Conservation (phyloP, 106 monocot species). For the Apostasia shenzhenica region DNA sequence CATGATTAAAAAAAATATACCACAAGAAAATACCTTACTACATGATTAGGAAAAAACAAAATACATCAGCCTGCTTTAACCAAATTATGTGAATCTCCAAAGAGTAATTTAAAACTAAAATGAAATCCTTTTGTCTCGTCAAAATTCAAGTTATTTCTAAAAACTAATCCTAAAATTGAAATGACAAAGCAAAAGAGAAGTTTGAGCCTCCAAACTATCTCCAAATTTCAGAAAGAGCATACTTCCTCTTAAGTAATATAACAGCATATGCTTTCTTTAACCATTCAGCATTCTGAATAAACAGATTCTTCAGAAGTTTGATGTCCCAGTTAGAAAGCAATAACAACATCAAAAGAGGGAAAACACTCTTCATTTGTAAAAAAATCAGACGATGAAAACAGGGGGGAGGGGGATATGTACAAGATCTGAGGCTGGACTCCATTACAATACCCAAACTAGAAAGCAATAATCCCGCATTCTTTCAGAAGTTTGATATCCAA, state of each 20-base stretch:
- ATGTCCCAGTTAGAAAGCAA: background rate
- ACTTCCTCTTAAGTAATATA: background rate
- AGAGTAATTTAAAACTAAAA: too few relatives aligned
- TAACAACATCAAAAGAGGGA: background rate
- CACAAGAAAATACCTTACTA: too few relatives aligned
- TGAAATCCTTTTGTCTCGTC: too few relatives aligned
- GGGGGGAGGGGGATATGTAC: too few relatives aligned
- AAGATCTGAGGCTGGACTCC: too few relatives aligned
- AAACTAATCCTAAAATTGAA: background rate
- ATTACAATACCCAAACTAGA: too few relatives aligned
- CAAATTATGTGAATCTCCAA: too few relatives aligned
- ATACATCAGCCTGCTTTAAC: too few relatives aligned
- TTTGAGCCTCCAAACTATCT: background rate
- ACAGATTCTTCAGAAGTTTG: background rate
- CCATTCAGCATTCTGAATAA: background rate
- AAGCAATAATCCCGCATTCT: too few relatives aligned
- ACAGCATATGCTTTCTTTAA: background rate
- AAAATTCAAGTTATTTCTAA: background rate
- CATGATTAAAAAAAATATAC: too few relatives aligned
- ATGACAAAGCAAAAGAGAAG: background rate
- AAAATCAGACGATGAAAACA: constrained; percentile 1
- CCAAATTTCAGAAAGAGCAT: background rate
- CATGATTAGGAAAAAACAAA: too few relatives aligned
- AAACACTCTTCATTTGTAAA: background rate
- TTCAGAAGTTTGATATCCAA: background rate